Evolutionary conservation across 805 yeast species (phyloP), one percentile per base, ranked within the genome.

Genomic region (Saccharomycopsis amapae): DNA sequence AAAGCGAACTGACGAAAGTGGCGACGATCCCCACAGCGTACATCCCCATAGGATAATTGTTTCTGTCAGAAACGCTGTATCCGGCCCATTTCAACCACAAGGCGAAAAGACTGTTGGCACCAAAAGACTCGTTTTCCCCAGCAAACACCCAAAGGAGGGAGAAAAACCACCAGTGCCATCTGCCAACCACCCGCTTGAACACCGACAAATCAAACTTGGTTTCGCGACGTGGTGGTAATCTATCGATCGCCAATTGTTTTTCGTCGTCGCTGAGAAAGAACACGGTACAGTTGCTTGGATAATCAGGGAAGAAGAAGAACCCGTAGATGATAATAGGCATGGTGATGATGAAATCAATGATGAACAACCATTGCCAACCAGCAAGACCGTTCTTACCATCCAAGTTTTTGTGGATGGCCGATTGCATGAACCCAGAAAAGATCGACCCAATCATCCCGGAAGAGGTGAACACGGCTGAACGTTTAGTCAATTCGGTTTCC

Each of bases 321-420:
- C 85, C 84, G 51, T 72, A 76, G 3, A 77, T 31, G 3, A 75
- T 72, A 45, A 79, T 72, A 1, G 82, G 82, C 2, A 78, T 55
- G 0, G 84, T 77, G 38, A 78, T 67, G 26, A 75, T 55, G 52
- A 76, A 78, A 59, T 79, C 83, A 50, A 79, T 75, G 38, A 79
- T 73, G 56, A 77, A 79, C n/a, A 78, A 58, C 84, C 84, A 78
- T 58, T 79, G 68, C 83, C 83, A 78, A 5, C 85, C 84, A 3
- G 69, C 67, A 13, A 78, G 57, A 0, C 79, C 79, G n/a, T 60
- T 58, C 18, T 53, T 57, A 45, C 75, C 72, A 52, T 72, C 66
- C 66, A 76, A 63, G 52, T 67, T 66, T 17, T 57, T 60, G 53
- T 68, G 69, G 31, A 76, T 75, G 2, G 76, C 73, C n/a, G 72